phyloP scores from a whole-genome alignment of 2,329 filamentous ascomycete genomes.

The Pseudogymnoascus sp. region DNA sequence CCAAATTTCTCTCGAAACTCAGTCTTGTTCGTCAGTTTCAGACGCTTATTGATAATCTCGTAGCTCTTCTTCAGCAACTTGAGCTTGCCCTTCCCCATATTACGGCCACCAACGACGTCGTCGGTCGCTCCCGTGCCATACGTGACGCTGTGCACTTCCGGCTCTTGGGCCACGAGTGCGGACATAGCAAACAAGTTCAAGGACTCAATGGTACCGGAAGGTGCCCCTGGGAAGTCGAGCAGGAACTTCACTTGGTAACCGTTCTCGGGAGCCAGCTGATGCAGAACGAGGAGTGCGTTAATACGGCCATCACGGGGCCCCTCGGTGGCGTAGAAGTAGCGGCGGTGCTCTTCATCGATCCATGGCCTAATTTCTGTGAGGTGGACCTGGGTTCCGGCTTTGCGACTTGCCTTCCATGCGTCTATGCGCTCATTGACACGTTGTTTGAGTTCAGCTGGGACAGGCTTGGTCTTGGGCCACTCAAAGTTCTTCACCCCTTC shows the following conservation, averaged over 20 bases:
- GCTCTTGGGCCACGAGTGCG: constrained; percentile 41
- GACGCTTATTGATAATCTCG: constrained; percentile 69
- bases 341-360: constrained; percentile 73
- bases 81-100: constrained; percentile 71
- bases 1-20: constrained; percentile 91
- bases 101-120: constrained; percentile 68
- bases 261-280: constrained; percentile 69
- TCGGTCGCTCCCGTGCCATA: constrained; percentile 78
- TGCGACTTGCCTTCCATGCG: constrained; percentile 73
- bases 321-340: constrained; percentile 71
- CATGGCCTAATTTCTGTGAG: constrained; percentile 84
- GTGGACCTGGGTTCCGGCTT: constrained; percentile 73
- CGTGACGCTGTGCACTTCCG: constrained; percentile 61
- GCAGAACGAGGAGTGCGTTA: constrained; percentile 70
- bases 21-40: constrained; percentile 74
- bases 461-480: constrained; percentile 53
- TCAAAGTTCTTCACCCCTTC: constrained; percentile 77
- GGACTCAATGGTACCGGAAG: constrained; percentile 80
- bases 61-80: constrained; percentile 79
- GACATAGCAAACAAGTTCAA: constrained; percentile 64
- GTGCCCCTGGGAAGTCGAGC: constrained; percentile 82
- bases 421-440: constrained; percentile 65
- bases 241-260: constrained; percentile 95
- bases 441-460: constrained; percentile 57
- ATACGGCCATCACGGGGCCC: constrained; percentile 61